Evolutionary conservation across 306 rosid species (phyloP), one percentile per base, ranked within the genome.

Genomic region (Mimosa pudica): DNA sequence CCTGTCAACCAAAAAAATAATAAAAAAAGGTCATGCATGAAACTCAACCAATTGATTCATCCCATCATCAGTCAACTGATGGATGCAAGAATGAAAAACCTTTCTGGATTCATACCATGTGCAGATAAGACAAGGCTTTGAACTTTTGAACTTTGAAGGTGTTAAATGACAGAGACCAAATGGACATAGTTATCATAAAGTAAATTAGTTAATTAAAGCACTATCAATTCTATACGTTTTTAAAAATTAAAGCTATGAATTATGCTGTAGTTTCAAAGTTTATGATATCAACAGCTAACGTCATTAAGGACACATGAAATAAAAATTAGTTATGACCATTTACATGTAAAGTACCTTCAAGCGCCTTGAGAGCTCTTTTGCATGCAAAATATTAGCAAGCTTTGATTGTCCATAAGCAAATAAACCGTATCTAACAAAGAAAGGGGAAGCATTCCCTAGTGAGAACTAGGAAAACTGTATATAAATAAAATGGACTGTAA

Each of bases 381-480:
- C 93, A 71, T 94, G 97, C 76, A 94, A 81, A 72, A 90, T 81
- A 76, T 94, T 92, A 30, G 97, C 85, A 70, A 94, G 97, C 85
- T 94, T 94, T 68, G 97, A 91, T 75, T 91, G 97, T 57, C 89
- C 91, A 88, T 92, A 92, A 55, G 97, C 97, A 47, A 0, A 75
- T 72, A 77, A 54, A 80, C 86, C 76, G 84, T 89, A 89, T 75
- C 98, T 92, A 86, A 74, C n/a, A 48, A 41, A 58, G 52, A 49
- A 45, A 18, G 41, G 16, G 74, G 35, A 36, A 67, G 70, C 77
- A 68, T 67, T 45, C 58, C 52, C 71, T 35, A 77, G 32, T 32
- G 48, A 41, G 52, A 62, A 75, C 52, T 35, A 18, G 44, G 75
- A 44, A 71, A 55, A 61, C 67, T 48, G 16, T 48, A 7, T 11